These are phyloP conservation scores for Sporothrix humicola DNA, from an alignment of 2,329 filamentous ascomycete genomes.

Conservation along the genomic window DNA sequence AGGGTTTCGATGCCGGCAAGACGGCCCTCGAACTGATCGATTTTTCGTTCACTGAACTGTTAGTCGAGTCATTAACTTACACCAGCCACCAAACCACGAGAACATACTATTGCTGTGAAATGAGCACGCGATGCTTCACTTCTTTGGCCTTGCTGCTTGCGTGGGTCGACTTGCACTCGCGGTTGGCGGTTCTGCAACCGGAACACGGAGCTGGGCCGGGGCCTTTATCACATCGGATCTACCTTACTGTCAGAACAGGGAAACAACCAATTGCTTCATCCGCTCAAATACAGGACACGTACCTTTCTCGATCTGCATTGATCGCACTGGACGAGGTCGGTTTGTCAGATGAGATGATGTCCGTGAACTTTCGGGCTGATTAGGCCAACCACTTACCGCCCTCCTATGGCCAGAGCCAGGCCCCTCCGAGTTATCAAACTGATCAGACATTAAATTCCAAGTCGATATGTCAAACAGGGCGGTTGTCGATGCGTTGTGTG, in stretches of 20 bases:
- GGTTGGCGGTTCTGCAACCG: conserved; percentile 60
- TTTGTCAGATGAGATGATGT: background rate
- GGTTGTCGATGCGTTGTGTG: too few species aligned
- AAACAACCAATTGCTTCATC: background rate
- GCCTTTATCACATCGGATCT: conserved; percentile 64
- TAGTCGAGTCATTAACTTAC: background rate
- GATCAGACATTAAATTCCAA: background rate
- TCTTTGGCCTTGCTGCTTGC: conserved; percentile 61
- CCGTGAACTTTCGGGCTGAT: background rate
- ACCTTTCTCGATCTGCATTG: conserved; percentile 2
- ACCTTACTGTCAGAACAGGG: background rate
- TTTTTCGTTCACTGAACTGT: background rate
- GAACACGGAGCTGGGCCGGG: conserved; percentile 57
- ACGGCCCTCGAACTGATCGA: background rate
- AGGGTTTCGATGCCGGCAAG: conserved; percentile 1
- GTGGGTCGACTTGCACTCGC: conserved; percentile 61
- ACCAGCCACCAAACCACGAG: conserved; percentile 40
- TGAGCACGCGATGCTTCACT: conserved; percentile 61
- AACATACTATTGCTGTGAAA: conserved; percentile 64
- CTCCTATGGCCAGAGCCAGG: background rate
- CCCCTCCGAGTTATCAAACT: background rate
- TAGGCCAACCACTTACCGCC: background rate
- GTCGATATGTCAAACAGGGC: background rate
- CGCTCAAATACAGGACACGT: background rate
- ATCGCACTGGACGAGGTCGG: background rate